Percentiles rank a stretch among this genome's conserved stretches.
These are phyloP conservation scores for Plantago coronopus DNA, from an alignment of 305 asterid genomes.

Conservation along the genomic window DNA sequence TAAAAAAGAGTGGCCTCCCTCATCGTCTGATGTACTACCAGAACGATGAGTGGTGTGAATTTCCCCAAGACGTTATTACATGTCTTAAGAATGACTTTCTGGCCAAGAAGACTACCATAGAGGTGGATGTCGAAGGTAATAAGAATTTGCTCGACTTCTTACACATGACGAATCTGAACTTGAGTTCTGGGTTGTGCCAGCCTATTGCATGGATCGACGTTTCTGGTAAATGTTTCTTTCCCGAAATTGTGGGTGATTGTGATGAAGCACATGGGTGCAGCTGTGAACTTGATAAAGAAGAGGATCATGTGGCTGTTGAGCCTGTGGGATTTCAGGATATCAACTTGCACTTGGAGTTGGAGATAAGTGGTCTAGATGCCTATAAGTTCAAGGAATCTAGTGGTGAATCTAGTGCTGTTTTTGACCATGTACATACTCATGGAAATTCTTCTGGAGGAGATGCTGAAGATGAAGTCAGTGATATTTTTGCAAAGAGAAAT, in stretches of 20 bases:
- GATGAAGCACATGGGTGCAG: slow-evolving; percentile 30
- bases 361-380: slow-evolving; percentile 46
- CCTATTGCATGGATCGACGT: slow-evolving; percentile 95
- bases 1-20: slow-evolving; percentile 59
- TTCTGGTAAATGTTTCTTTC: slow-evolving; percentile 77
- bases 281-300: slow-evolving; percentile 32
- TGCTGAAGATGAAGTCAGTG: slow-evolving; percentile 36
- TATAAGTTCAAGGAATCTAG: slow-evolving; percentile 44
- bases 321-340: slow-evolving; percentile 38
- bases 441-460: slow-evolving; percentile 33
- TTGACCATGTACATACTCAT: slow-evolving; percentile 39
- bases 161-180: slow-evolving; percentile 69
- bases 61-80: slow-evolving; percentile 47
- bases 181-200: slow-evolving; percentile 57
- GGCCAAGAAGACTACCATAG: slow-evolving; percentile 53
- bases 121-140: slow-evolving; percentile 55
- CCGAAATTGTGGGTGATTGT: slow-evolving; percentile 50
- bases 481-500: slow-evolving; percentile 31
- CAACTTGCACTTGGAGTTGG: slow-evolving; percentile 61
- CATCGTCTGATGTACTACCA: slow-evolving; percentile 46
- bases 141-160: slow-evolving; percentile 59
- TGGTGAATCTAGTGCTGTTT: slow-evolving; percentile 65
- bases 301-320: slow-evolving; percentile 29
- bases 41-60: slow-evolving; percentile 52
- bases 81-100: slow-evolving; percentile 53